A percentile compares a stretch with the other conserved stretches of the same genome.
Conservation (phyloP, 148 eudicot genomes). For the Beta vulgaris region DNA sequence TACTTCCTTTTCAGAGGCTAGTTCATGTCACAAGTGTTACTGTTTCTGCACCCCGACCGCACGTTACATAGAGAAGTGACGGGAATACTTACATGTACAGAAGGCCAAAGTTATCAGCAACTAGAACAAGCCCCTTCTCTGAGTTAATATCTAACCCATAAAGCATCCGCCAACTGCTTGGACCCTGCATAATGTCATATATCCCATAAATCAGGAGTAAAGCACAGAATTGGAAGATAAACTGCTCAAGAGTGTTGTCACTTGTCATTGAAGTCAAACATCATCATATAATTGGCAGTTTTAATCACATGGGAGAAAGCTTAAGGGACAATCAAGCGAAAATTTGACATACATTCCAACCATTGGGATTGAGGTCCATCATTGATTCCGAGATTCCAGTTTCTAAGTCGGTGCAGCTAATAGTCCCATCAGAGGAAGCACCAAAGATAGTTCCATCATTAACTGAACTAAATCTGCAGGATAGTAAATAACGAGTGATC, state of each 20-base stretch:
- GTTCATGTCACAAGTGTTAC: not conserved
- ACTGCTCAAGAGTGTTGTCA: not conserved
- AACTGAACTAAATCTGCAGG: slow-evolving; percentile 60
- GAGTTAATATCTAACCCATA: slow-evolving; percentile 84
- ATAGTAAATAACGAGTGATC: slow-evolving; percentile 8
- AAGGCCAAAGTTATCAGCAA: slow-evolving; percentile 82
- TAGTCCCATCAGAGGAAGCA: slow-evolving; percentile 95
- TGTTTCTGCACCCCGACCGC: not conserved
- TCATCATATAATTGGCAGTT: not conserved
- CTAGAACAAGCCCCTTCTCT: slow-evolving; percentile 76
- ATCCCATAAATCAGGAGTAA: slow-evolving; percentile 1
- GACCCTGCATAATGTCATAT: slow-evolving; percentile 55
- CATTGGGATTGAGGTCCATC: slow-evolving; percentile 90
- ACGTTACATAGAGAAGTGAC: not conserved
- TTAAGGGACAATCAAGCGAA: not conserved
- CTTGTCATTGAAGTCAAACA: not conserved
- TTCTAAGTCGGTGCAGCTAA: slow-evolving; percentile 88
- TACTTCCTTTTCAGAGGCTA: not conserved
- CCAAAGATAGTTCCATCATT: slow-evolving; percentile 79
- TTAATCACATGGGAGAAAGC: not conserved
- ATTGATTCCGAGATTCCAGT: slow-evolving; percentile 72
- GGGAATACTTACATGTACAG: slow-evolving; percentile 58
- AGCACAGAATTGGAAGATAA: not conserved
- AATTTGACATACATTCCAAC: slow-evolving; percentile 73
- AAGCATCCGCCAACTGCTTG: slow-evolving; percentile 88